phyloP scores from a whole-genome alignment of 805 yeast genomes.

The Candida dajiaensis region DNA sequence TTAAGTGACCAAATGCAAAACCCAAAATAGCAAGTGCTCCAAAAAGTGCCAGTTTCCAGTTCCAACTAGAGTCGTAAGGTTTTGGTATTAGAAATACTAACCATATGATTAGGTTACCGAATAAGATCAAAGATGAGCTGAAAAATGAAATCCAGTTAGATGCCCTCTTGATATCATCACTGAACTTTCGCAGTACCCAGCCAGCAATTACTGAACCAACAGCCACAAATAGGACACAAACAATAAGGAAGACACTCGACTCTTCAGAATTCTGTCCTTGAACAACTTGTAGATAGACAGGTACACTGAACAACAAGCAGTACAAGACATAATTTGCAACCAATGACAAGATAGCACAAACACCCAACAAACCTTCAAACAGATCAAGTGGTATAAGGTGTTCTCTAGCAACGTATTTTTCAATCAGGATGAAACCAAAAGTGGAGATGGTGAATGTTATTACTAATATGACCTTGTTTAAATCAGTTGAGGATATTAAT shows the following conservation, averaged over 20 bases:
- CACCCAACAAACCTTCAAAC: constrained; percentile 33
- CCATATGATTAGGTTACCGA: constrained; percentile 11
- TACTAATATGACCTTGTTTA: constrained; percentile 10
- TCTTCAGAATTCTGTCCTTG: constrained; percentile 34
- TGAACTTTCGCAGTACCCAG: too few species aligned
- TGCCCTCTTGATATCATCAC: too few species aligned
- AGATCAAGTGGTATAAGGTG: constrained; percentile 34
- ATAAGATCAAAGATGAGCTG: constrained; percentile 13
- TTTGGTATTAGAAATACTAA: constrained; percentile 17
- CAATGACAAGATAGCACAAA: constrained; percentile 31
- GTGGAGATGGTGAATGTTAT: constrained; percentile 9
- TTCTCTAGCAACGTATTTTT: constrained; percentile 31
- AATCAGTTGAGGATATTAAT: constrained; percentile 17
- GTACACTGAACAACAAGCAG: constrained; percentile 31
- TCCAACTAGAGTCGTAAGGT: constrained; percentile 12
- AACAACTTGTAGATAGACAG: constrained; percentile 38
- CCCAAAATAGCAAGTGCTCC: too few species aligned
- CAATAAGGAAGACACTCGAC: constrained; percentile 35
- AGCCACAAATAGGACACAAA: constrained; percentile 15
- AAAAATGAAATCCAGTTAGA: too few species aligned
- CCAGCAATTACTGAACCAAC: too few species aligned
- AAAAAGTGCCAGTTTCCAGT: neutral
- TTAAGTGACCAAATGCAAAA: constrained; percentile 1
- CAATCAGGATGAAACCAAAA: constrained; percentile 27
- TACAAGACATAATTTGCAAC: constrained; percentile 32